Evolutionary conservation across 2,329 filamentous ascomycete species (phyloP), one percentile per base, ranked within the genome.

Genomic region (Dothidotthia symphoricarpi): DNA sequence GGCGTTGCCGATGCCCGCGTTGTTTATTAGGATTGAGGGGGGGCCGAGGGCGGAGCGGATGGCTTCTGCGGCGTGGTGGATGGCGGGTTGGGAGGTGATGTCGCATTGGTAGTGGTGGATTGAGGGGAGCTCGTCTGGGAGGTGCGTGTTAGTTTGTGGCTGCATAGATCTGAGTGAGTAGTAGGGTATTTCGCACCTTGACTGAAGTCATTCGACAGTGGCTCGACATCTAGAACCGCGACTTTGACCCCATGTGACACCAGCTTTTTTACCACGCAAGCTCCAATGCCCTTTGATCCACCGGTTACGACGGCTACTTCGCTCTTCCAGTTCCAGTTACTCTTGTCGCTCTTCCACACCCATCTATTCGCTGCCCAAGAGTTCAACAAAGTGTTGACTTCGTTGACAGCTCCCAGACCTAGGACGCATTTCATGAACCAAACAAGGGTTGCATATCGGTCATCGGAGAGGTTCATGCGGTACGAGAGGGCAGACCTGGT

Each of bases 351-450:
- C 13, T 37, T 56, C 45, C 67, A 60, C 6, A 59, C 43, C 66
- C 69, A 73, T 41, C 67, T 65, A 51, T 71, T 64, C 33, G 59
- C 52, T 5, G 64, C 63, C 55, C 56, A 61, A 14, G 44, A 43
- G 38, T 57, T 65, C 11, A 66, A 43, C 8, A 47, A 14, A 6
- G 48, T 47, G 34, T 67, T 66, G 16, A 51, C 27, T 27, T 63
- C 56, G 11, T 45, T 25, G 14, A 58, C 15, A 10, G 62, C 42
- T 35, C 45, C 53, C 13, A 57, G 15, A 1, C 51, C 53, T 28
- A 62, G 32, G 12, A 47, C 31, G 55, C 53, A 64, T 37, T 59
- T 62, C 34, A 66, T 41, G 15, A 48, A 36, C 13, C 45, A 51
- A 31, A 51, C n/a, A 12, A 61, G 34, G 15, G 39, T 40, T 51